phyloP scores from a whole-genome alignment of 805 yeast species.

The Yarrowia hollandica region DNA sequence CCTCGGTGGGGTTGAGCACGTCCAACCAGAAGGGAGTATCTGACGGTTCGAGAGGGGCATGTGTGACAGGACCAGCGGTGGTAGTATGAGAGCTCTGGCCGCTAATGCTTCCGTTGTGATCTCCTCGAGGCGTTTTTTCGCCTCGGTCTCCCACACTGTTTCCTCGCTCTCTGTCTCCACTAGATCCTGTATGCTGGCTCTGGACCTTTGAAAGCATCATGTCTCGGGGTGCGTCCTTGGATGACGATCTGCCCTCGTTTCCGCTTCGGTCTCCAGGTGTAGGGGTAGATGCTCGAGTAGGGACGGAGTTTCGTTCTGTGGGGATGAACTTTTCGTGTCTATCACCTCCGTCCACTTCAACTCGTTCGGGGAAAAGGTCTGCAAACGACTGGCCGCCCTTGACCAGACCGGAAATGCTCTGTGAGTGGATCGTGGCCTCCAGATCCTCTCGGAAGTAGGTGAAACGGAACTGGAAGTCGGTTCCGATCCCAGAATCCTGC shows the following conservation, averaged over 20 bases:
- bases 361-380: slow-evolving; percentile 53
- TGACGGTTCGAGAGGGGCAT: slow-evolving; percentile 9
- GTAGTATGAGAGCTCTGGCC: slow-evolving; percentile 13
- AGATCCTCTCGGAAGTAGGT: slow-evolving; percentile 91
- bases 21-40: slow-evolving; percentile 88
- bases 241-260: slow-evolving; percentile 1
- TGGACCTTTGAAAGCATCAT: not conserved
- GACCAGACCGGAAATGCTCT: slow-evolving; percentile 78
- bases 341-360: slow-evolving; percentile 4
- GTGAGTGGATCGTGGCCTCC: slow-evolving; percentile 85
- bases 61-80: not conserved
- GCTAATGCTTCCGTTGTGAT: slow-evolving; percentile 4
- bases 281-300: slow-evolving; percentile 24
- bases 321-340: slow-evolving; percentile 23
- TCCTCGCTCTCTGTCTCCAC: slow-evolving; percentile 9
- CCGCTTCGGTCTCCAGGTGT: slow-evolving; percentile 18
- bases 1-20: slow-evolving; percentile 89
- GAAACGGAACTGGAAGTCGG: slow-evolving; percentile 58
- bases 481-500: slow-evolving; percentile 29
- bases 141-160: slow-evolving; percentile 6
- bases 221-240: slow-evolving; percentile 8
- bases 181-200: slow-evolving; percentile 12
- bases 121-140: slow-evolving; percentile 1
- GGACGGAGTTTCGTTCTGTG: slow-evolving; percentile 23
- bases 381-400: slow-evolving; percentile 61